Percentiles rank a stretch among this genome's conserved stretches.
Evolutionary conservation across 2,329 filamentous ascomycete species (phyloP).

Genomic region (Alternaria sp.): DNA sequence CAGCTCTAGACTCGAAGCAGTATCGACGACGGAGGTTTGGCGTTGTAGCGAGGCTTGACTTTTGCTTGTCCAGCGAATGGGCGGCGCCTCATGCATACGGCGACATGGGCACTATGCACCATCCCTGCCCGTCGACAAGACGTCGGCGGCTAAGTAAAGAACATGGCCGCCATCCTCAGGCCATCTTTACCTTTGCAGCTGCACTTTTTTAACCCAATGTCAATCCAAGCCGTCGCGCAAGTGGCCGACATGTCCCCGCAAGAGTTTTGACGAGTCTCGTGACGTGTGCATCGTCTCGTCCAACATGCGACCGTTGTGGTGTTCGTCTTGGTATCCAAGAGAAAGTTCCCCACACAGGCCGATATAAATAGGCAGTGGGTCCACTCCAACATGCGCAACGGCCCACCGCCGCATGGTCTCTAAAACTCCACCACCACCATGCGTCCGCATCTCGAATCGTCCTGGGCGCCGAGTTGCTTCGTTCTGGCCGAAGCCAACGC

Average conservation of each 20-base stretch:
- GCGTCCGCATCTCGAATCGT: background rate
- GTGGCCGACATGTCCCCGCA: background rate
- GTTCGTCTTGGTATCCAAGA: background rate
- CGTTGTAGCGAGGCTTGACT: slow-evolving; percentile 29
- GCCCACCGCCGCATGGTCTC: slow-evolving; percentile 4
- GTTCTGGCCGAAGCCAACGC: background rate
- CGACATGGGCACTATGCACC: slow-evolving; percentile 18
- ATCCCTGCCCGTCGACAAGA: slow-evolving; percentile 18
- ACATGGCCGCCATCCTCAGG: slow-evolving; percentile 5
- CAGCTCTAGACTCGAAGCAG: slow-evolving; percentile 12
- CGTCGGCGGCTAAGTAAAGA: slow-evolving; percentile 26
- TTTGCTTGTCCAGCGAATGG: slow-evolving; percentile 26
- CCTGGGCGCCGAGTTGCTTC: background rate
- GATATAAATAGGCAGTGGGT: slow-evolving; percentile 17
- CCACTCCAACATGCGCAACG: slow-evolving; percentile 6
- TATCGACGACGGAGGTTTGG: slow-evolving; percentile 20
- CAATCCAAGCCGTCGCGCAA: slow-evolving; percentile 13
- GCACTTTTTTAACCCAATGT: slow-evolving; percentile 4
- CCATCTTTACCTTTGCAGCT: background rate
- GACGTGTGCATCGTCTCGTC: background rate
- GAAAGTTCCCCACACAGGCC: slow-evolving; percentile 3
- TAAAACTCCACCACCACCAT: background rate
- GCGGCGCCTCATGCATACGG: slow-evolving; percentile 16
- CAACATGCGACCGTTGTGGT: background rate
- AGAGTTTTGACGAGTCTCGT: background rate